Percentiles rank a stretch among this genome's conserved stretches.
These are phyloP conservation scores for Leccinum pachyderme DNA, from an alignment of 1,284 basidiomycete genomes.

Conservation along the genomic window DNA sequence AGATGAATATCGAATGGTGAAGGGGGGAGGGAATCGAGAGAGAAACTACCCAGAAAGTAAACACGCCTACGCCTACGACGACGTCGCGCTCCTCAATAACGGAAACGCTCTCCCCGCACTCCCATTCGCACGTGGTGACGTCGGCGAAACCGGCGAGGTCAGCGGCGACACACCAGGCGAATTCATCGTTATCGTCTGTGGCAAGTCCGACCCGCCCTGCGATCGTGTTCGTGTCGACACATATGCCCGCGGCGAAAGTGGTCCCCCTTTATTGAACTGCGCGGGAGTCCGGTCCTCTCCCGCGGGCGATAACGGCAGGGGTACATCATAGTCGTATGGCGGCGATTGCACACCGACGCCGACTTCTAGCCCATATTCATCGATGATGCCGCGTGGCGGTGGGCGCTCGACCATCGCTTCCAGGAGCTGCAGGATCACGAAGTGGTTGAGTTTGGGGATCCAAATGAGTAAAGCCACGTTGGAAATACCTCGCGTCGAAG, in stretches of 20 bases:
- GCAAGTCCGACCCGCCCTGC: constrained; percentile 1
- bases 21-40: no score
- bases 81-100: background rate
- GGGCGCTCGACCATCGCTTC: constrained; percentile 48
- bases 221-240: constrained; percentile 47
- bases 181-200: background rate
- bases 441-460: no score
- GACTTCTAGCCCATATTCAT: constrained; percentile 52
- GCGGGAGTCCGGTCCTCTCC: constrained; percentile 10
- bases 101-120: constrained; percentile 8
- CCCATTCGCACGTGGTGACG: constrained; percentile 12
- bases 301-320: constrained; percentile 5
- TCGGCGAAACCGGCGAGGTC: constrained; percentile 11
- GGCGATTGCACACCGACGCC: constrained; percentile 12
- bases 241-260: constrained; percentile 54
- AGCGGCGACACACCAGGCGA: constrained; percentile 5
- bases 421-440: background rate
- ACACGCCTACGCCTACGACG: background rate
- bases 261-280: constrained; percentile 4
- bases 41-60: no score
- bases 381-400: constrained; percentile 48
- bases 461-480: background rate
- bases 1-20: background rate
- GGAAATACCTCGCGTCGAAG: constrained; percentile 70
- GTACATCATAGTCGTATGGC: constrained; percentile 11